phyloP scores from a whole-genome alignment of 2,329 filamentous ascomycete species.

The Monilinia vaccinii-corymbosi region DNA sequence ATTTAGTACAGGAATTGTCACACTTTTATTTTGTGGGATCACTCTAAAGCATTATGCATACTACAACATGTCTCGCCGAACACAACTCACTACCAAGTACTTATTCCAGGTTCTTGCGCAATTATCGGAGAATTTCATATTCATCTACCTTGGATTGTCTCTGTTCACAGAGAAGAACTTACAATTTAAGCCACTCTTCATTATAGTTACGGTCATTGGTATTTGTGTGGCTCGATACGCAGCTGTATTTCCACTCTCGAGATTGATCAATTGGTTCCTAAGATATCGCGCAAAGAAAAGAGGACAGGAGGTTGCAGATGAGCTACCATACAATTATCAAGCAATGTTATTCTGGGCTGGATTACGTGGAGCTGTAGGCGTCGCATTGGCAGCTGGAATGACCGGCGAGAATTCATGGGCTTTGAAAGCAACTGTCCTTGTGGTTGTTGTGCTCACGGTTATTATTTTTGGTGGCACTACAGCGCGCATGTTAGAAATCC shows the following conservation, averaged over 20 bases:
- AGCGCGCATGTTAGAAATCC: conserved; percentile 92
- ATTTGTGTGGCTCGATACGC: conserved; percentile 90
- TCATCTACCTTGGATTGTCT: conserved; percentile 93
- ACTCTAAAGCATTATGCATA: conserved; percentile 98
- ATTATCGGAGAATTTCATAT: conserved; percentile 97
- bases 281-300: conserved; percentile 72
- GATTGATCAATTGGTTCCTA: conserved; percentile 85
- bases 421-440: conserved; percentile 87
- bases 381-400: conserved; percentile 83
- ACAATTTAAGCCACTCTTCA: conserved; percentile 88
- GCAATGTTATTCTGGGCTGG: conserved; percentile 99
- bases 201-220: conserved; percentile 82
- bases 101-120: conserved; percentile 92
- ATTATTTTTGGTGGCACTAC: conserved; percentile 99
- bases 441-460: conserved; percentile 93
- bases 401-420: conserved; percentile 73
- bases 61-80: conserved; percentile 98
- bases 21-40: conserved; percentile 93
- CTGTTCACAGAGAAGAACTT: conserved; percentile 86
- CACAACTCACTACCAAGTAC: conserved; percentile 96
- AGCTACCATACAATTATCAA: conserved; percentile 90
- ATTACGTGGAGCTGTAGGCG: conserved; percentile 87
- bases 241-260: conserved; percentile 87
- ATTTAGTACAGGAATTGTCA: conserved; percentile 57
- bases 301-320: conserved; percentile 70